Evolutionary conservation across 371 early-diverging fungal species (phyloP), one percentile per base, ranked within the genome.

Genomic region (Dinochytrium kinnereticum): DNA sequence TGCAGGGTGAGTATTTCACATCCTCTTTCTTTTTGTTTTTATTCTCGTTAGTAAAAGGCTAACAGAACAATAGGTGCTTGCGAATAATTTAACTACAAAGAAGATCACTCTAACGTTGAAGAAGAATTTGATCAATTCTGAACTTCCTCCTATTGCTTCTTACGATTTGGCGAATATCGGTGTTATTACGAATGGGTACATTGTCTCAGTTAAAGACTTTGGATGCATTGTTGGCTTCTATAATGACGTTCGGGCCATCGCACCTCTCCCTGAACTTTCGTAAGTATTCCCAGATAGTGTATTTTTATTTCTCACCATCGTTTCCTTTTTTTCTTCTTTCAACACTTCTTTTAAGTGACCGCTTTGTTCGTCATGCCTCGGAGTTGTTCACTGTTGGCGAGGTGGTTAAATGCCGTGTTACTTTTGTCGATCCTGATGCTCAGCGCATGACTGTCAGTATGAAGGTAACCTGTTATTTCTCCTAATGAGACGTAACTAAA

Each of bases 211-310:
- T 61, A 87, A 85, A 51, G 78, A 84, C 2, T 86, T 84, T 50
- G 95, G 96, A 39, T 90, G 90, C 67, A 80, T 94, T 34, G 90
- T 96, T 31, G 72, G 81, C 10, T 95, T 95, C 77, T 96, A 90
- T 86, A 90, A 91, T 82, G 82, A 88, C 44, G 76, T 93, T 21
- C 76, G 80, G 51, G 95, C 89, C 0, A 87, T 95, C 69, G 87
- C 86, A 1, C 94, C 91, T 19, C 83, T 88, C 24, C 74, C 82
- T 13, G 93, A 94, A 75, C 85, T 90, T 82, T 82, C 89, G 87
- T 55, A 69, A 68, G 24, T 55, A 13, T 44, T 7, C 7, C 19
- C 13, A 7, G 44, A 13, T 44, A 13, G 7, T 44, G 64, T 21
- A 55, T 33, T 24, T 5, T 17, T 2, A 3, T 51, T 26, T 36